phyloP scores from a whole-genome alignment of 2,329 filamentous ascomycete genomes.

The Pseudocercospora fuligena region DNA sequence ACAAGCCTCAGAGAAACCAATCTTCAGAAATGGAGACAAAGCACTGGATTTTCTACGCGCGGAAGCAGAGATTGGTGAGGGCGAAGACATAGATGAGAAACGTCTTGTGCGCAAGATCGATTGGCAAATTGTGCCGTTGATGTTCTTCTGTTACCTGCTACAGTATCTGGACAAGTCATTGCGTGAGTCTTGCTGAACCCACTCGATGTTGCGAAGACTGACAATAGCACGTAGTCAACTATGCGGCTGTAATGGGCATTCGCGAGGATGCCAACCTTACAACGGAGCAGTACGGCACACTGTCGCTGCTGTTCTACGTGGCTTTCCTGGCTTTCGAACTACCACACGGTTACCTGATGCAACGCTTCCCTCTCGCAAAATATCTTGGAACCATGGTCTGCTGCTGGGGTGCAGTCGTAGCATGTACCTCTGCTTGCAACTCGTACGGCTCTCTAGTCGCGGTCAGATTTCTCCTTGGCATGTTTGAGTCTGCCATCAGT shows the following conservation, averaged over 20 bases:
- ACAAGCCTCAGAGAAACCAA: conserved; percentile 17
- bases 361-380: conserved; percentile 11
- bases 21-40: conserved; percentile 23
- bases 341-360: conserved; percentile 5
- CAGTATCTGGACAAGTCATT: not conserved
- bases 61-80: conserved; percentile 22
- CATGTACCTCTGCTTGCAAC: conserved; percentile 57
- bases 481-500: conserved; percentile 59
- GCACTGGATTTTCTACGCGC: conserved; percentile 23
- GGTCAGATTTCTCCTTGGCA: conserved; percentile 55
- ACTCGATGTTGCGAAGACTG: not conserved
- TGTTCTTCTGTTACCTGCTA: not conserved
- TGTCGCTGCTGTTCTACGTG: conserved; percentile 1
- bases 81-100: conserved; percentile 20
- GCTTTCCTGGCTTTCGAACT: conserved; percentile 3
- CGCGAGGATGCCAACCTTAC: conserved; percentile 5
- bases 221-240: conserved; percentile 6
- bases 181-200: not conserved
- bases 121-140: not conserved
- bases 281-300: not conserved
- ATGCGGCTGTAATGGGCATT: conserved; percentile 10
- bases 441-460: conserved; percentile 56
- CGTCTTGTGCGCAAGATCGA: conserved; percentile 14
- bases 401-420: conserved; percentile 63
- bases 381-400: conserved; percentile 4